Base-by-base conservation (phyloP, 2,329 filamentous ascomycete genomes). In the Pseudogymnoascus sp. region DNA sequence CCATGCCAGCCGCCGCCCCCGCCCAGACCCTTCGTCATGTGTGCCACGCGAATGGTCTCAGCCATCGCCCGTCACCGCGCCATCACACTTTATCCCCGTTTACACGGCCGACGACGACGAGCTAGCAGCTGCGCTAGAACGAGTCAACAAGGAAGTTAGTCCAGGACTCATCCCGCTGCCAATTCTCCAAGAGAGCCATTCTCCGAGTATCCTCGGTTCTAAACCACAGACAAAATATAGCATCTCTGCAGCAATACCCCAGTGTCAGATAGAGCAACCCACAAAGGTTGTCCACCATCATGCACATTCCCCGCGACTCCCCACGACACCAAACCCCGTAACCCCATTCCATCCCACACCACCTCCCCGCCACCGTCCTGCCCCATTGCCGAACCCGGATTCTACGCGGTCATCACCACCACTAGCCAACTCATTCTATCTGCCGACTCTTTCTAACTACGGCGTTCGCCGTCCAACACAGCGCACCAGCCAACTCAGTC, bases 11-110 rank as follows among this genome's bases (percentile, higher is more conserved):
- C 21, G 21, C 21, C 21, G 2, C 21, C 34, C n/a, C 8, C 8
- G 25, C 49, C 25, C 25, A 56, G 49, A 56, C n/a, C 49, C 49
- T 34, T 34, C 28, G 9, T 18, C 49, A 56, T 16, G 49, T 56
- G 49, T 34, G 8, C 49, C 49, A 56, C 28, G 9, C 49, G 49
- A 34, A 56, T 56, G 25, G 49, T 56, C 49, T 56, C 49, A 56
- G 8, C n/a, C 49, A 56, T 34, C 49, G 28, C 49, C 9, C 16
- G 8, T 56, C 49, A 9, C n/a, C 18, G 14, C 25, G 25, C 28
- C 7, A 56, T 56, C 49, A 18, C 28, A 56, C 0, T 34, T 56
- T 56, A 56, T 56, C 49, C 49, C 49, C 49, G 28, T 56, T 56
- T 56, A 56, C 49, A 56, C 25, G 49, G 25, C 49, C 28, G 49